phyloP scores from a whole-genome alignment of 495 filamentous ascomycete genomes.

The Daldinia decipiens region DNA sequence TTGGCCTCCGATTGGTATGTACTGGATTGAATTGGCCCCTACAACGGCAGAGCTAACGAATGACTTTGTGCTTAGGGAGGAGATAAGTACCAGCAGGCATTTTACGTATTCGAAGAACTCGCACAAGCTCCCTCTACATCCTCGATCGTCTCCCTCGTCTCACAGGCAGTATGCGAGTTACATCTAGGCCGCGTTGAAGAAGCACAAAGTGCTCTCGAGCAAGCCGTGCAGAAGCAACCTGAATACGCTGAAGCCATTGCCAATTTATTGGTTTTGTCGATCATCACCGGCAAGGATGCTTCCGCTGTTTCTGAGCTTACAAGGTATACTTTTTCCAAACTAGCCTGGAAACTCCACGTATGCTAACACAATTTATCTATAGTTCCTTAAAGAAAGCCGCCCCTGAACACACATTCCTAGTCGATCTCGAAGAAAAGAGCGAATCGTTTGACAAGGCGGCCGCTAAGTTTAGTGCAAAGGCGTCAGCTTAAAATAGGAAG shows the following conservation, averaged over 20 bases:
- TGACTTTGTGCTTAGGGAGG: slow-evolving; percentile 70
- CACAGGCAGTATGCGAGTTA: slow-evolving; percentile 90
- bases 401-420: slow-evolving; percentile 71
- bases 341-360: not conserved
- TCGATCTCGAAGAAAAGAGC: slow-evolving; percentile 79
- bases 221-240: slow-evolving; percentile 79
- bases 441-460: slow-evolving; percentile 82
- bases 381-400: slow-evolving; percentile 68
- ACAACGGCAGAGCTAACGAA: slow-evolving; percentile 11
- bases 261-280: slow-evolving; percentile 80
- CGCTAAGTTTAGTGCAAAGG: slow-evolving; percentile 78
- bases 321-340: slow-evolving; percentile 57
- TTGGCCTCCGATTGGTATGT: slow-evolving; percentile 85
- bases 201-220: slow-evolving; percentile 83
- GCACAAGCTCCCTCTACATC: slow-evolving; percentile 82
- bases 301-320: slow-evolving; percentile 59
- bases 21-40: not conserved
- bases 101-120: slow-evolving; percentile 98
- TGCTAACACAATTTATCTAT: slow-evolving; percentile 17
- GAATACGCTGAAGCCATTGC: slow-evolving; percentile 77
- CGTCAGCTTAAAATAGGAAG: slow-evolving; percentile 60
- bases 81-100: slow-evolving; percentile 95
- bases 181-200: slow-evolving; percentile 91
- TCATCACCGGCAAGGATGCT: slow-evolving; percentile 75
- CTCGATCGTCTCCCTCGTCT: slow-evolving; percentile 74